Evolutionary conservation across 179 eudicot genomes (phyloP), one percentile per base, ranked within the genome.

Genomic region (Silene coronaria): DNA sequence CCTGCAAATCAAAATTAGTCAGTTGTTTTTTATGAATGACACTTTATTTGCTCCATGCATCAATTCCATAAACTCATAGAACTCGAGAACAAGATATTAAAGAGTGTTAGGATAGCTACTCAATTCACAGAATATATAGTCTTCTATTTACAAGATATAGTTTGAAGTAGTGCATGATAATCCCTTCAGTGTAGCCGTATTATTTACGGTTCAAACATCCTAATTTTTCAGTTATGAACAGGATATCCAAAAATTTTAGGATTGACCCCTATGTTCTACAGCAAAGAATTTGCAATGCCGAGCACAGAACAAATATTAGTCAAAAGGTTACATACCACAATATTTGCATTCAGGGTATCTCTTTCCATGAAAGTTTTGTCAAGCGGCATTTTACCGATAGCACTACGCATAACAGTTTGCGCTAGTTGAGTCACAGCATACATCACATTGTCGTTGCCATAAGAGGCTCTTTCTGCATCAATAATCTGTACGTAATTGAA

Each of bases 381-480:
- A 53, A 96, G 89, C 7, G 97, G 92, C 84, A 93, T 89, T 82
- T 91, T 96, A 34, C 99, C 98, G 27, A 96, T 87, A 75, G 93
- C 98, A 85, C 97, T 93, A 38, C 97, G 93, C 98, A 93, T 93
- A 22, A 93, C 91, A 53, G 98, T 91, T 83, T 96, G 99, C 0
- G 99, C 98, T 72, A 93, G 88, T 75, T 91, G 98, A 76, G 88
- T 90, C 13, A 93, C 91, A 0, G 98, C 97, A 86, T 80, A 88
- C 72, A 93, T 73, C 10, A 90, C 97, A 84, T 91, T 89, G 77
- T 91, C 97, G 74, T 93, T 97, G 11, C 99, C 98, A 82, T 96
- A 96, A 0, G 99, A 93, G 14, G 97, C 97, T 77, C 84, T 84
- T 28, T 80, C 72, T 12, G 99, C 92, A 77, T 96, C 99, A 63